Base-by-base conservation (phyloP, 192 early-diverging fungal species). In the Pilobolus umbonatus region DNA sequence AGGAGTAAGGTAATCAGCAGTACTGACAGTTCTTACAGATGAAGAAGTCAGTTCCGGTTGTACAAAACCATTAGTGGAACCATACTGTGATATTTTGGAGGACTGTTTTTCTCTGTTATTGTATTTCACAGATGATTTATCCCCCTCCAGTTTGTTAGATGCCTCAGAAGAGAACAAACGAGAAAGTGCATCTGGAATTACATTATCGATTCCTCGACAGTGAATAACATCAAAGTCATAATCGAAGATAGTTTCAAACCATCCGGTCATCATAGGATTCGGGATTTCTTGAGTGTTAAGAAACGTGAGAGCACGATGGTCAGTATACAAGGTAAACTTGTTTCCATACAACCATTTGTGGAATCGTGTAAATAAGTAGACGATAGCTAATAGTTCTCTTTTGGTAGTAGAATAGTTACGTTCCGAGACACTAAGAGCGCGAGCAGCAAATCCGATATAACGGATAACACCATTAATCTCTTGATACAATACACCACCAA, bases 291-390 rank as follows among this genome's bases (percentile, higher is more conserved):
- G 70, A 11, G 54, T 55, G 25, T 69, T 51, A 4, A 77, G 26
- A 43, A 32, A 70, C 5, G 57, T 64, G 1, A 71, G 49, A n/a
- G 64, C 60, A 2, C 45, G 35, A 60, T 74, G 69, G 40, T 78
- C 72, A 0, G 69, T 69, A 28, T 42, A 72, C 8, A 78, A 14
- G 0, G 67, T 69, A 34, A 71, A 74, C 3, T 19, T 40, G 12
- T 53, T 43, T 49, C 72, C 67, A 40, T 60, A 74, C 1, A 78
- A 12, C 35, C 60, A 74, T 26, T 68, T 54, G 29, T 78, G 69
- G 39, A 74, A 69, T 31, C 65, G 55, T 4, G 52, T 65, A 7
- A 65, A 31, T 2, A 67, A 59, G 10, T 32, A 50, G 15, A 50
- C 15, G 5, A 50, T 5, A 0, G 48, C 29, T 5, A 7, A 30